phyloP scores from a whole-genome alignment of 495 filamentous ascomycete species.

The Hapsidospora chrysogenum region DNA sequence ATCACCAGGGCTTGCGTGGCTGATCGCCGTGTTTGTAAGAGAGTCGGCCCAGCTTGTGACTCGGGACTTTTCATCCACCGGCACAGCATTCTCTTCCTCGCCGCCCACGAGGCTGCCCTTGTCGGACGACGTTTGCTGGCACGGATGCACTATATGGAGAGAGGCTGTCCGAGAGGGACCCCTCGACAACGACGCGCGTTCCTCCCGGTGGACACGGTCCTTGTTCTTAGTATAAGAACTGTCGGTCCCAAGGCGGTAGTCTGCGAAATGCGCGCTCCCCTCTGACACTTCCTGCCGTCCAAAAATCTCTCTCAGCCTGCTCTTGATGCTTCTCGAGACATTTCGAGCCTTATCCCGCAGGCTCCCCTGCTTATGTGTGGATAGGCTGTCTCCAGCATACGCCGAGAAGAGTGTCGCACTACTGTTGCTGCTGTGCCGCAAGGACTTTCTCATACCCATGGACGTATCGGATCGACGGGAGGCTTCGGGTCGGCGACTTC shows the following conservation, averaged over 20 bases:
- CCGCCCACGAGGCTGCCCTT: constrained; percentile 35
- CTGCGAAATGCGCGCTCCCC: too few species aligned
- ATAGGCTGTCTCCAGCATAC: constrained; percentile 7
- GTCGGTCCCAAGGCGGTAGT: too few species aligned
- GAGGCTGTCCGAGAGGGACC: constrained; percentile 24
- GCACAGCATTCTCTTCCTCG: constrained; percentile 25
- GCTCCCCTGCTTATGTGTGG: constrained; percentile 12
- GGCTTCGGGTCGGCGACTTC: too few species aligned
- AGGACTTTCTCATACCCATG: constrained; percentile 36
- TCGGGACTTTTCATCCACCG: constrained; percentile 41
- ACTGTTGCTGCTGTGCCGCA: constrained; percentile 28
- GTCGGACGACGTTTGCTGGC: constrained; percentile 22
- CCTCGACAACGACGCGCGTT: constrained; percentile 16
- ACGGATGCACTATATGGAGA: constrained; percentile 18
- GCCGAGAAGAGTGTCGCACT: constrained; percentile 10
- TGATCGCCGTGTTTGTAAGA: constrained; percentile 25
- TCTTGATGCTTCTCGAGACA: constrained; percentile 43
- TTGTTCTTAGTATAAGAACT: background rate
- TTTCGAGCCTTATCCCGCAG: constrained; percentile 38
- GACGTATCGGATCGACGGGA: constrained; percentile 33
- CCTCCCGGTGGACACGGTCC: background rate
- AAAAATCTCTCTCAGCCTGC: constrained; percentile 43
- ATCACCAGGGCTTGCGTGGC: constrained; percentile 19
- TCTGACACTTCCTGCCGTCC: constrained; percentile 24
- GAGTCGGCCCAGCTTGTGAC: constrained; percentile 67